Base-by-base conservation (phyloP, 2,329 filamentous ascomycete species). In the Aspergillus sp. region DNA sequence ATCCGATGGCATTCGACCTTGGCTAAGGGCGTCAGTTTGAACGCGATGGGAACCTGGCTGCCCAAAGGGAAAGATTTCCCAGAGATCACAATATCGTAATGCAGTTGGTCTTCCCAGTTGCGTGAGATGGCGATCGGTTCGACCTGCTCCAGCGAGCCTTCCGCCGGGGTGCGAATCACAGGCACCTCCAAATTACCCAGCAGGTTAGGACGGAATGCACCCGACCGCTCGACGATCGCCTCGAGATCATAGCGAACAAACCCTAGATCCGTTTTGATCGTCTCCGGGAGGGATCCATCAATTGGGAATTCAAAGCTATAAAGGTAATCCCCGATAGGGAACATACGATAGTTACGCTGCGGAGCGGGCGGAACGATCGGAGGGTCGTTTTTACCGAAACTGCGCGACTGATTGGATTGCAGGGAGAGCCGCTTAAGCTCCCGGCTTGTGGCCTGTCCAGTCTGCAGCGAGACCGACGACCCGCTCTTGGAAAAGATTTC, bases 21-120 rank as follows among this genome's bases (percentile, higher is more conserved):
- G 61, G 93, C 92, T 22, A 97, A 78, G 0, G 93, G 93, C 0
- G 92, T 96, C 65, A 97, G 82, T 75, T 96, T 96, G 81, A 97
- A 96, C 1, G 92, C 92, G 60, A 97, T 95, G 1, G 93, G 93
- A 16, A 97, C 91, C 68, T 90, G 90, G 45, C 90, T 85, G 16
- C 93, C 93, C 20, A 97, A 85, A 0, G 93, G 91, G 61, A 97
- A 97, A 0, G 92, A 96, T 81, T 96, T 96, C 56, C 93, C 93
- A 1, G 92, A 96, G 56, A 97, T 96, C 72, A 96, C 89, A 67
- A 97, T 96, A 69, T 97, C 93, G 77, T 97, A 97, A 70, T 96
- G 92, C 32, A 97, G 81, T 71, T 96, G 93, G 67, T 97, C 92
- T 73, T 97, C 93, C 93, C 93, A 97, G 63, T 91, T 92, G 20